Conservation (phyloP, 2,329 filamentous ascomycete genomes). For the Fusarium floridanum region DNA sequence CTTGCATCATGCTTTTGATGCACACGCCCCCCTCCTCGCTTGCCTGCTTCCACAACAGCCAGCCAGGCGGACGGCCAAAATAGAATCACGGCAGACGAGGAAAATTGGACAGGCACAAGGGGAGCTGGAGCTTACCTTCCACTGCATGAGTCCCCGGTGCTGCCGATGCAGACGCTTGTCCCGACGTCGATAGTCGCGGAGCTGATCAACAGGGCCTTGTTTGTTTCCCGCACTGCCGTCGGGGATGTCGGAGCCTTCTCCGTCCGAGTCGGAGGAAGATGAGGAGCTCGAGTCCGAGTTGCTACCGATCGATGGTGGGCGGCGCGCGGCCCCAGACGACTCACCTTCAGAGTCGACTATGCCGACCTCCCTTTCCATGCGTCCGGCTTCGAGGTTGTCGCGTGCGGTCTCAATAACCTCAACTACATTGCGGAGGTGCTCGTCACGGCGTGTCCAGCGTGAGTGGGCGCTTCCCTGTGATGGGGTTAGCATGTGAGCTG, state of each 20-base stretch:
- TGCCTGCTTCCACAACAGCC: neutral
- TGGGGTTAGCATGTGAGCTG: constrained; percentile 7
- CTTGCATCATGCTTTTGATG: neutral
- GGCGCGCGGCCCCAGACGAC: neutral
- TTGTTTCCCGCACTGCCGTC: constrained; percentile 55
- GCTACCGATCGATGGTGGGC: constrained; percentile 37
- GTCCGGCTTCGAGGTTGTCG: constrained; percentile 50
- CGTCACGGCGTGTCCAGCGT: constrained; percentile 51
- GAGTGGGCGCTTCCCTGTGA: constrained; percentile 53
- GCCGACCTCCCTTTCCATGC: constrained; percentile 52
- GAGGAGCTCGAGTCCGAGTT: constrained; percentile 47
- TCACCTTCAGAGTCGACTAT: constrained; percentile 50
- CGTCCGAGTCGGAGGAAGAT: constrained; percentile 47
- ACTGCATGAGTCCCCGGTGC: constrained; percentile 81
- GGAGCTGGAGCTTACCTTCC: constrained; percentile 57
- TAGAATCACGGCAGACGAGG: constrained; percentile 4
- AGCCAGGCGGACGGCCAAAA: constrained; percentile 13
- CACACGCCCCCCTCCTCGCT: constrained; percentile 9
- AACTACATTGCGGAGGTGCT: constrained; percentile 53
- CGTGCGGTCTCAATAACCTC: constrained; percentile 63
- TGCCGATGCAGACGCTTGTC: constrained; percentile 72
- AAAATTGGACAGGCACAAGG: constrained; percentile 5
- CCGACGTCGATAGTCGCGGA: constrained; percentile 72
- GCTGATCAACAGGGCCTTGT: constrained; percentile 62
- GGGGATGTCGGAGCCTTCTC: constrained; percentile 47